Percentiles rank a stretch among this genome's conserved stretches.
Evolutionary conservation across 2,329 filamentous ascomycete species (phyloP).

Genomic region (Colletotrichum abscissum): DNA sequence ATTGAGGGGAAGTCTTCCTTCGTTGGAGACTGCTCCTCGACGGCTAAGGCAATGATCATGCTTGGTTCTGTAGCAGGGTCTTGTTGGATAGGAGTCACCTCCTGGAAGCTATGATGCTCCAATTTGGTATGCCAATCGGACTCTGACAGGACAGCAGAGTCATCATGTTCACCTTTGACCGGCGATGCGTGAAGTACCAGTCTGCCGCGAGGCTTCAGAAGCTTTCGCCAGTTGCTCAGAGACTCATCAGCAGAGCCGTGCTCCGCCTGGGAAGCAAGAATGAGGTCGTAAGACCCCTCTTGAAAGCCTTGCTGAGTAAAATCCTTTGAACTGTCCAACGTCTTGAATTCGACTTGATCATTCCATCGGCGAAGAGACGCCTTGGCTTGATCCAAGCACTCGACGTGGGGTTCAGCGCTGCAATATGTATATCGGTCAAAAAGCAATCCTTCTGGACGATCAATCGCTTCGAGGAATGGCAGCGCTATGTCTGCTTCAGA

Average conservation of each 20-base stretch:
- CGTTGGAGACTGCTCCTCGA: not conserved
- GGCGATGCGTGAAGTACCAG: slow-evolving; percentile 32
- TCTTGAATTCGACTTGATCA: slow-evolving; percentile 36
- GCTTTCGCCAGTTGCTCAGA: slow-evolving; percentile 37
- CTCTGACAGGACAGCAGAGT: slow-evolving; percentile 23
- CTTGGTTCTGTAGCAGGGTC: not conserved
- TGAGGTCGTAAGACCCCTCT: slow-evolving; percentile 41
- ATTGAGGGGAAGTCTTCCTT: not conserved
- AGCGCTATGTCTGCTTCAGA: slow-evolving; percentile 52
- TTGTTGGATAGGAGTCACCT: not conserved
- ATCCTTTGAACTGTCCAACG: slow-evolving; percentile 46
- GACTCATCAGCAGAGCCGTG: slow-evolving; percentile 38
- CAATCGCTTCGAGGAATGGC: slow-evolving; percentile 42
- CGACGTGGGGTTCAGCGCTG: slow-evolving; percentile 43
- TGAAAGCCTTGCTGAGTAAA: slow-evolving; percentile 43
- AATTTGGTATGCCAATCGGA: not conserved
- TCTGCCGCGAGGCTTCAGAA: slow-evolving; percentile 46
- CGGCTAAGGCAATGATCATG: not conserved
- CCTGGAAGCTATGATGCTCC: not conserved
- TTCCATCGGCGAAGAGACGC: not conserved
- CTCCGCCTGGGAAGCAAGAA: slow-evolving; percentile 44
- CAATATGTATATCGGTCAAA: slow-evolving; percentile 38
- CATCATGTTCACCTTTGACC: slow-evolving; percentile 31
- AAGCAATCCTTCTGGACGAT: slow-evolving; percentile 1
- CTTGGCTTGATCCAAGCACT: slow-evolving; percentile 37